A percentile compares a stretch with the other conserved stretches of the same genome.
These are phyloP conservation scores for Leccinellum luteum DNA, from an alignment of 768 basidiomycete species.

Conservation along the genomic window DNA sequence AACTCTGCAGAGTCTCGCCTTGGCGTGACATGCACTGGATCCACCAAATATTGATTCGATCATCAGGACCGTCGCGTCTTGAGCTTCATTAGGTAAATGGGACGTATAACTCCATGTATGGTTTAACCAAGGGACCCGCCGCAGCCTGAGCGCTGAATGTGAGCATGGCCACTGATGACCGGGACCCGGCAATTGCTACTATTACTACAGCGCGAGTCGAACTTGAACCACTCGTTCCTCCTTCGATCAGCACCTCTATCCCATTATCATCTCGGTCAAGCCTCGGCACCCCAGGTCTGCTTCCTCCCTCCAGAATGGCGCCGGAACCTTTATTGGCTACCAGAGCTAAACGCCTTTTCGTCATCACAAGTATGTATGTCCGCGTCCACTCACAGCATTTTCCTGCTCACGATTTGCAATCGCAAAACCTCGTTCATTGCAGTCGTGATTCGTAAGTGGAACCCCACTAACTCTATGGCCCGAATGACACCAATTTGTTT, in stretches of 20 bases:
- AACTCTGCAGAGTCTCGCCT: too few relatives aligned
- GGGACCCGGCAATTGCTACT: not conserved
- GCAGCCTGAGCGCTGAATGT: not conserved
- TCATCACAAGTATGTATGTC: slow-evolving; percentile 67
- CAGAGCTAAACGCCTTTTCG: slow-evolving; percentile 67
- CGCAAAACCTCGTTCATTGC: not conserved
- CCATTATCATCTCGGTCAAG: slow-evolving; percentile 11
- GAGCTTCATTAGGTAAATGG: too few relatives aligned
- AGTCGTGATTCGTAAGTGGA: slow-evolving; percentile 61
- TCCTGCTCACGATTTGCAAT: slow-evolving; percentile 10
- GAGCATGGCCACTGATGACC: not conserved
- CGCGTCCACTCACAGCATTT: not conserved
- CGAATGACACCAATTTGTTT: slow-evolving; percentile 2
- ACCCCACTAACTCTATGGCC: not conserved
- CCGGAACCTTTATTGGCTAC: slow-evolving; percentile 72
- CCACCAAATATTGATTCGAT: too few relatives aligned
- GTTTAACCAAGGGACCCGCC: not conserved
- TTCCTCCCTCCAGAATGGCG: slow-evolving; percentile 47
- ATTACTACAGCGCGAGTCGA: not conserved
- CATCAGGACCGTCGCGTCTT: too few relatives aligned
- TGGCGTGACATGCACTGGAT: too few relatives aligned
- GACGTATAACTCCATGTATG: not conserved
- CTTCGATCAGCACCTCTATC: not conserved
- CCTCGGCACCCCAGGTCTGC: slow-evolving; percentile 12
- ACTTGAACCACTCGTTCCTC: not conserved